Conservation (phyloP, 2,329 filamentous ascomycete genomes). For the Fonsecaea pedrosoi region DNA sequence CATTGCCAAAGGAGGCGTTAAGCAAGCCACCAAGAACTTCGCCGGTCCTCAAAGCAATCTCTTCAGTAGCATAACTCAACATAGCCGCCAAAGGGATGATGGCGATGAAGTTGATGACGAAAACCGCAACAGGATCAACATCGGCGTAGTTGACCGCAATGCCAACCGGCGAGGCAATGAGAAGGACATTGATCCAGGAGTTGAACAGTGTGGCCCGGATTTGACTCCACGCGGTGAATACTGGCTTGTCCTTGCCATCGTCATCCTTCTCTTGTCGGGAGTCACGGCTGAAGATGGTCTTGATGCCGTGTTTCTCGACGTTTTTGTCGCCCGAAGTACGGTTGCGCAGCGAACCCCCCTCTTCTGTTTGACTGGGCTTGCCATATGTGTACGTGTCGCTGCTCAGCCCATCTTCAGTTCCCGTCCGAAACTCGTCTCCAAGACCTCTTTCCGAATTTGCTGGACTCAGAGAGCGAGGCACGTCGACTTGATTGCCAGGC, state of each 20-base stretch:
- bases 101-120: conserved; percentile 91
- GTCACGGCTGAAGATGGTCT: conserved; percentile 21
- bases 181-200: conserved; percentile 85
- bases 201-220: conserved; percentile 76
- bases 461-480: conserved; percentile 32
- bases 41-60: conserved; percentile 77
- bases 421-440: conserved; percentile 17
- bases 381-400: conserved; percentile 26
- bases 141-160: conserved; percentile 68
- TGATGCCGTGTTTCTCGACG: conserved; percentile 26
- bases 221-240: conserved; percentile 68
- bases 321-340: conserved; percentile 15
- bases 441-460: conserved; percentile 13
- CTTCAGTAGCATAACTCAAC: conserved; percentile 87
- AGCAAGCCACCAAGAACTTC: conserved; percentile 87
- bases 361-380: conserved; percentile 15
- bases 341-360: conserved; percentile 25
- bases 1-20: conserved; percentile 91
- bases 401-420: conserved; percentile 22
- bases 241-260: conserved; percentile 37
- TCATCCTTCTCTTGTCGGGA: conserved; percentile 26
- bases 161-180: conserved; percentile 61
- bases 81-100: conserved; percentile 89
- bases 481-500: conserved; percentile 24
- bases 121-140: conserved; percentile 69